Conservation (phyloP, 2,329 filamentous ascomycete species). For the Xylariaceae sp. region DNA sequence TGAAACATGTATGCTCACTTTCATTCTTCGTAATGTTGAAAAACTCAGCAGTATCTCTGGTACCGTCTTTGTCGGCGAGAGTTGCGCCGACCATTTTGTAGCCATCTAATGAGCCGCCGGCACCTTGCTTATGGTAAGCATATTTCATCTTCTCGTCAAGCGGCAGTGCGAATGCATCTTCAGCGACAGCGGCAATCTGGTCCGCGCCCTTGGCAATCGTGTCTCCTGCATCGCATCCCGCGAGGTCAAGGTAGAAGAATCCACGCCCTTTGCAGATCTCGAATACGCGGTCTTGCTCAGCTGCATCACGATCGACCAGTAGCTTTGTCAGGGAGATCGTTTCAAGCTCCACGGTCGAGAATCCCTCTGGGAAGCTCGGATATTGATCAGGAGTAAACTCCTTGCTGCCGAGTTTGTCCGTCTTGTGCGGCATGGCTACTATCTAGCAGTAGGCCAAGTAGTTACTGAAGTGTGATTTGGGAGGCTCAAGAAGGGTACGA, state of each 20-base stretch:
- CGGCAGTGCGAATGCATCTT: constrained; percentile 26
- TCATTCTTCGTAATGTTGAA: constrained; percentile 34
- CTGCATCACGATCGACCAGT: constrained; percentile 13
- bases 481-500: too few relatives aligned
- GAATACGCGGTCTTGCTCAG: constrained; percentile 25
- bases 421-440: not conserved
- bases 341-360: constrained; percentile 25
- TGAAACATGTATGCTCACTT: constrained; percentile 8
- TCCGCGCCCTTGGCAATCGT: constrained; percentile 19
- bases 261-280: constrained; percentile 26
- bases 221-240: constrained; percentile 19
- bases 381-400: constrained; percentile 27
- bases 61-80: constrained; percentile 25
- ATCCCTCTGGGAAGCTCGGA: constrained; percentile 25
- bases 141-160: constrained; percentile 27
- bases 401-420: not conserved
- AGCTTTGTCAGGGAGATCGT: constrained; percentile 29
- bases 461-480: too few relatives aligned
- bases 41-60: constrained; percentile 32
- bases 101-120: constrained; percentile 25
- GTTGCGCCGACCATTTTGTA: constrained; percentile 31
- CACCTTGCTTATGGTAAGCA: constrained; percentile 6
- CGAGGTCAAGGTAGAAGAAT: constrained; percentile 32
- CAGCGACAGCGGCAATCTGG: constrained; percentile 21
- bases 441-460: too few relatives aligned